Base-by-base conservation (phyloP, 306 rosid species). In the Cucurbita maxima region DNA sequence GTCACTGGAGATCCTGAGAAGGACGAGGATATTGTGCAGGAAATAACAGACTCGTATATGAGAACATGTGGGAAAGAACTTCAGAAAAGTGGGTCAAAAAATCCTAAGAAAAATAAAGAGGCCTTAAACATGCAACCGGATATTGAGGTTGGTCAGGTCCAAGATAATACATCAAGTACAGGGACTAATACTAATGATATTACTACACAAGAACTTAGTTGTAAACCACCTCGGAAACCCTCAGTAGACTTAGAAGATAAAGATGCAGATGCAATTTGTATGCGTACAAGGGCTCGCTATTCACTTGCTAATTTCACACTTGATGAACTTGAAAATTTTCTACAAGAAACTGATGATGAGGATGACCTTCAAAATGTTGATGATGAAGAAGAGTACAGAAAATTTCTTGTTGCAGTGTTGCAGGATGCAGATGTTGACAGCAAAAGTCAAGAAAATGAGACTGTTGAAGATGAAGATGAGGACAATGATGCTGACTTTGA, bases 401-500 rank as follows among this genome's bases (percentile, higher is more conserved):
- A 89, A 47, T 94, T 94, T 88, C 97, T 94, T 70, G 69, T 97
- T 44, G 87, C 96, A 56, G 95, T 94, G 47, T 85, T 91, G 81
- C 90, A 76, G 53, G 92, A 84, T 78, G 91, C 88, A 69, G 92
- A 89, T 45, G 87, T 71, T 71, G 89, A 81, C 22, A 83, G 75
- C 62, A 73, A 77, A 79, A 56, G 80, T 57, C 86, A 84, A 77
- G 96, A 76, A 79, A 88, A 87, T 82, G 95, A 79, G 80, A 89
- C 45, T 77, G 88, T 60, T 52, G 96, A 85, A 58, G 97, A 94
- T 44, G 99, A 85, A 76, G 92, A 91, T 74, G 99, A 91, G 77
- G 96, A 94, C 79, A 94, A 88, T 50, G 99, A 94, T 84, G 96
- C 84, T 12, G 99, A 94, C 85, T 94, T 91, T 81, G 99, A 94